Conservation (phyloP, 208 protist species). For the Polymyxa betae region DNA sequence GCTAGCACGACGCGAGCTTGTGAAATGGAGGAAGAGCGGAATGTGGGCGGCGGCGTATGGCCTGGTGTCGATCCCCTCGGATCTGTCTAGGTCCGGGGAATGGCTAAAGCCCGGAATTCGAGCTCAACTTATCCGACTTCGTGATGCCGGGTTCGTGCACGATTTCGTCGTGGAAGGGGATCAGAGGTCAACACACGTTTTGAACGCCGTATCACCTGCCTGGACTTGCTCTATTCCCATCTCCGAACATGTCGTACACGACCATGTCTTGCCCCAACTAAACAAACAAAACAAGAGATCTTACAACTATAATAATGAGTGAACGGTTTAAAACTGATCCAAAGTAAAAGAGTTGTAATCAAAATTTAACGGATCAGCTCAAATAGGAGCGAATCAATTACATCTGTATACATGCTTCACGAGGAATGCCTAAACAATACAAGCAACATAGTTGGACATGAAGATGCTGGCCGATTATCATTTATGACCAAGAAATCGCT, state of each 20-base stretch:
- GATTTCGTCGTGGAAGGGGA: conserved; percentile 6
- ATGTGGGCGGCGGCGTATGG: not conserved
- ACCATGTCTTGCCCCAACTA: not conserved
- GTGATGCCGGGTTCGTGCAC: not conserved
- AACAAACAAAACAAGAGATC: too few relatives aligned
- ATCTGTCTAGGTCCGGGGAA: not conserved
- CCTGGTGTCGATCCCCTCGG: not conserved
- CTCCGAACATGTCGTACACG: not conserved
- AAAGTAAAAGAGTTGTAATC: too few relatives aligned
- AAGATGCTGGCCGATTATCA: too few relatives aligned
- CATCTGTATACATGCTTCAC: too few relatives aligned
- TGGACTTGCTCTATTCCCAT: conserved; percentile 41
- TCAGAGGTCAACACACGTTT: not conserved
- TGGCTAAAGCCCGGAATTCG: not conserved
- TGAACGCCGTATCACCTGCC: conserved; percentile 31
- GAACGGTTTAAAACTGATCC: too few relatives aligned
- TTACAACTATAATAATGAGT: too few relatives aligned
- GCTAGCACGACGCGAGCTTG: not conserved
- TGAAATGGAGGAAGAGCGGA: not conserved
- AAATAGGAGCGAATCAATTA: too few relatives aligned
- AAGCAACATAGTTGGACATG: too few relatives aligned
- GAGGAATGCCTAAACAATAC: too few relatives aligned
- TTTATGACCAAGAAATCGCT: too few relatives aligned
- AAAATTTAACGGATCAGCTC: too few relatives aligned
- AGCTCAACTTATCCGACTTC: conserved; percentile 3